Evolutionary conservation across 2,329 filamentous ascomycete genomes (phyloP).

Genomic region (Ophiostoma ips): DNA sequence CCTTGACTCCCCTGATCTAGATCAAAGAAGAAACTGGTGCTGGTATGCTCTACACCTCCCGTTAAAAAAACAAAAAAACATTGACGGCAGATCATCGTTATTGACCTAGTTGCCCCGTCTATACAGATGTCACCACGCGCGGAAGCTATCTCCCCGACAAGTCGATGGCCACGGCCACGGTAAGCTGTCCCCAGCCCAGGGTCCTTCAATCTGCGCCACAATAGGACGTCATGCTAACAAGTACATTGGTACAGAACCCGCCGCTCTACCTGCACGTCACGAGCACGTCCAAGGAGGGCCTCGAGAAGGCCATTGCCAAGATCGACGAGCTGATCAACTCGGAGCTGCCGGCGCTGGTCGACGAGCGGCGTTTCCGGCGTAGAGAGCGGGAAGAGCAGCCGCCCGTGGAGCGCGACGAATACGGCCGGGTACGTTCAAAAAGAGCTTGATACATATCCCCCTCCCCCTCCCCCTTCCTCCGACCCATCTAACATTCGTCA

Average conservation of each 20-base stretch:
- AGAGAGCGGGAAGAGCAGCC: slow-evolving; percentile 42
- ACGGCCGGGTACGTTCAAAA: slow-evolving; percentile 45
- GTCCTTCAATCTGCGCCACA: background rate
- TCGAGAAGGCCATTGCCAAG: slow-evolving; percentile 74
- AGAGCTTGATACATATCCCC: too few species aligned
- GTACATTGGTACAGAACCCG: slow-evolving; percentile 63
- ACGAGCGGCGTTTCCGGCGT: slow-evolving; percentile 81
- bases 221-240: slow-evolving; percentile 2
- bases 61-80: too few species aligned
- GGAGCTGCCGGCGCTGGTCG: slow-evolving; percentile 86
- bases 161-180: slow-evolving; percentile 85
- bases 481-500: too few species aligned
- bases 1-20: slow-evolving; percentile 58
- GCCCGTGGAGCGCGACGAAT: slow-evolving; percentile 64
- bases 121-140: slow-evolving; percentile 93
- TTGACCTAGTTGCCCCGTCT: slow-evolving; percentile 17
- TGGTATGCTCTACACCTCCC: slow-evolving; percentile 58
- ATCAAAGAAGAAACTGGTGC: slow-evolving; percentile 99
- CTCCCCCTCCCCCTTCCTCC: too few species aligned
- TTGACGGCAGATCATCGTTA: background rate
- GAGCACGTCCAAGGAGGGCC: slow-evolving; percentile 79
- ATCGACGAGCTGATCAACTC: slow-evolving; percentile 95
- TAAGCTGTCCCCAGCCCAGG: slow-evolving; percentile 25
- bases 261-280: slow-evolving; percentile 93
- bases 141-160: slow-evolving; percentile 97